A percentile compares a stretch with the other conserved stretches of the same genome.
Evolutionary conservation across 164 flowering plant genomes (phyloP).

Genomic region (Vitis rotundifolia): DNA sequence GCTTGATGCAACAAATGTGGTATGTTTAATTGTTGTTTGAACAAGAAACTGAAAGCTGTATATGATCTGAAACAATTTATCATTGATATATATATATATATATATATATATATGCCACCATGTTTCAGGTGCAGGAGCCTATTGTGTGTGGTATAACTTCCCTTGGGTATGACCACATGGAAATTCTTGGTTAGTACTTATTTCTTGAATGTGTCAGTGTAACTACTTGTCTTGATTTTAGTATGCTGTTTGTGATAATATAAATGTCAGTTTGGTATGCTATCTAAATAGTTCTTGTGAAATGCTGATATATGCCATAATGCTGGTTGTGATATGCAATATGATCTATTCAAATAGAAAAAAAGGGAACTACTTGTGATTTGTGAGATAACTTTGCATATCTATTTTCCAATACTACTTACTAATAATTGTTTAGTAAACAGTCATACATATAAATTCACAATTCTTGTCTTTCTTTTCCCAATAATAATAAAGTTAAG

Average conservation of each 20-base stretch:
- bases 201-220: background rate
- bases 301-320: too few species aligned
- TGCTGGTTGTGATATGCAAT: too few species aligned
- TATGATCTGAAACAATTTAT: background rate
- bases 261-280: too few species aligned
- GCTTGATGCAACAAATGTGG: conserved; percentile 98
- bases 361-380: too few species aligned
- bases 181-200: conserved; percentile 88
- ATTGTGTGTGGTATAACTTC: conserved; percentile 93
- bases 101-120: conserved; percentile 8
- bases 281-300: too few species aligned
- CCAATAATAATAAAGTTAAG: background rate
- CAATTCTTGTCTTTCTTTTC: background rate
- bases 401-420: too few species aligned
- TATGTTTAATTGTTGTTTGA: conserved; percentile 30
- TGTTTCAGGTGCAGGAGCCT: conserved; percentile 79
- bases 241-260: too few species aligned
- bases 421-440: too few species aligned
- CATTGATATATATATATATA: background rate
- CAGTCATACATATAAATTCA: too few species aligned
- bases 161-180: conserved; percentile 99
- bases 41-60: background rate
- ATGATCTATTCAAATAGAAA: too few species aligned
- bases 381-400: too few species aligned
- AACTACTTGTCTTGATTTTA: too few species aligned